Base-by-base conservation (phyloP, 1,284 basidiomycete genomes). In the Psilocybe mexicana region DNA sequence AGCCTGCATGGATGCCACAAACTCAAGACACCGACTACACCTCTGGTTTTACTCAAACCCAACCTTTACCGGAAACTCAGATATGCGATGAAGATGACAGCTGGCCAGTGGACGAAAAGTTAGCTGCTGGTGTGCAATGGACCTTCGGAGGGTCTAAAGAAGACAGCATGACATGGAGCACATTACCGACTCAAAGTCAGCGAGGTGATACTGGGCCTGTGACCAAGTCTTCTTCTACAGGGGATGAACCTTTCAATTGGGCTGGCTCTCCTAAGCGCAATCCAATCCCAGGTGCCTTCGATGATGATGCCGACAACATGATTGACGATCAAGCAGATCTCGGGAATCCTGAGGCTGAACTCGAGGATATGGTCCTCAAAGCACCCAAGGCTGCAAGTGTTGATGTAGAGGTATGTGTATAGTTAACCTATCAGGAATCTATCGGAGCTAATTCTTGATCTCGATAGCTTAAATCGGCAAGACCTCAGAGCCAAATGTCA, bases 101-200 rank as follows among this genome's bases (percentile, higher is more conserved):
- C 67, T 91, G 88, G 87, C 85, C 83, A 8, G 72, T 87, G 42
- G 83, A 87, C 43, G 86, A 86, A 60, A 86, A 84, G 65, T 72
- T 87, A 57, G 74, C 77, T 2, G 74, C 77, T 30, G 77, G 74
- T 6, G 74, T 74, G 6, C 74, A 81, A 58, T 90, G 88, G 87
- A 82, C 81, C 28, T 84, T 84, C 52, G 76, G 73, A 14, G 68
- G 56, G 63, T 73, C 54, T 67, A 78, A 81, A 61, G 86, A 89
- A 51, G 88, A 89, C 61, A 85, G 80, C 61, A 77, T 82, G 75
- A 87, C 88, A 10, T 89, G 88, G 88, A 88, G 85, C 63, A 85
- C 84, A 12, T 67, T 80, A 47, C 84, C 84, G n/a, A 82, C 80
- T 5, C 76, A 81, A 57, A 84, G 79, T 62, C 79, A 79, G 56